Evolutionary conservation across 2,329 filamentous ascomycete genomes (phyloP).

Genomic region (Exutisphaerella laricina): DNA sequence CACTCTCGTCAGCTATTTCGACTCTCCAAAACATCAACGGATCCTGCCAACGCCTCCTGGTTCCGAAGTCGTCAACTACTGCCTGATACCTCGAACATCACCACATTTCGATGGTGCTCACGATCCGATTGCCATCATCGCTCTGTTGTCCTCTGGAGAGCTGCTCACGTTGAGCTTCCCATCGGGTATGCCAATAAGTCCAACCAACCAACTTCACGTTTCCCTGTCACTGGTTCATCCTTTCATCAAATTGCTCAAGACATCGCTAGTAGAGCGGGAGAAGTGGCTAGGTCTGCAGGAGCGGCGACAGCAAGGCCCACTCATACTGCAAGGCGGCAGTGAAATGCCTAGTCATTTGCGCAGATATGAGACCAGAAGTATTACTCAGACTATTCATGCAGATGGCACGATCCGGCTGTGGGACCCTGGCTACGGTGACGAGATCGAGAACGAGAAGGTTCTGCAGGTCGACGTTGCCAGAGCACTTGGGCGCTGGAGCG

Average conservation of each 20-base stretch:
- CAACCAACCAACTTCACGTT: constrained; percentile 86
- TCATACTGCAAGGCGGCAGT: constrained; percentile 71
- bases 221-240: constrained; percentile 86
- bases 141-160: constrained; percentile 78
- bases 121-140: constrained; percentile 81
- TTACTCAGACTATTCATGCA: constrained; percentile 80
- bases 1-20: constrained; percentile 69
- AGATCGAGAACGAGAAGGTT: constrained; percentile 78
- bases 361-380: constrained; percentile 73
- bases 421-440: constrained; percentile 87
- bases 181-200: constrained; percentile 81
- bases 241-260: constrained; percentile 67
- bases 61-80: constrained; percentile 72
- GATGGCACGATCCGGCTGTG: constrained; percentile 89
- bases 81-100: constrained; percentile 72
- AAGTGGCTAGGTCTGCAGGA: constrained; percentile 91
- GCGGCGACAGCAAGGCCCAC: constrained; percentile 69
- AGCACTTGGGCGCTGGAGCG: constrained; percentile 71
- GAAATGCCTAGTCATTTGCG: constrained; percentile 65
- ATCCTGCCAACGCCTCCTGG: constrained; percentile 71
- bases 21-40: constrained; percentile 64
- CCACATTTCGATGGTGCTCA: constrained; percentile 84
- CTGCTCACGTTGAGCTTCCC: constrained; percentile 87
- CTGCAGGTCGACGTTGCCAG: constrained; percentile 83
- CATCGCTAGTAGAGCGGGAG: constrained; percentile 70